Percentiles rank a stretch among this genome's conserved stretches.
Evolutionary conservation across 495 filamentous ascomycete genomes (phyloP).

Genomic region (Neurospora sp.): DNA sequence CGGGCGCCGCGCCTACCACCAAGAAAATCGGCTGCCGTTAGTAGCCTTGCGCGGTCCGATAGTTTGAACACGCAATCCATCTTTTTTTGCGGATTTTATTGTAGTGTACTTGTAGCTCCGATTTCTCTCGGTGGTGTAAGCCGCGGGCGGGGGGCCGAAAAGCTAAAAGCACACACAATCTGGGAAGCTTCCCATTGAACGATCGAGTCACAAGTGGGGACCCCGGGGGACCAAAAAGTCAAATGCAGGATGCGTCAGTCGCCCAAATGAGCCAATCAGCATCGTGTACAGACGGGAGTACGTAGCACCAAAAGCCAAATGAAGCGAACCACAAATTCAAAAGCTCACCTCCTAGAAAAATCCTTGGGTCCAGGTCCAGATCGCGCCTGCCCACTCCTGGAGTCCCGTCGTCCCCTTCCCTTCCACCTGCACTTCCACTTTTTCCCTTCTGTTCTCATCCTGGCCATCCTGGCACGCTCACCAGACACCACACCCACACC

Average conservation of each 20-base stretch:
- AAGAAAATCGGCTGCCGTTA: neutral
- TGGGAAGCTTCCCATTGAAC: constrained; percentile 18
- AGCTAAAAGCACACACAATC: neutral
- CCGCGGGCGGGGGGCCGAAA: neutral
- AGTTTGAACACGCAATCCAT: neutral
- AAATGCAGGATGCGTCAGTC: neutral
- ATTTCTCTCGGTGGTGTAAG: neutral
- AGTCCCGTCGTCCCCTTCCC: neutral
- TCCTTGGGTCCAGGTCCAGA: neutral
- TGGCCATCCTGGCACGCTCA: neutral
- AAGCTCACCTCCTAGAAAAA: neutral
- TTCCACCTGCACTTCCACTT: neutral
- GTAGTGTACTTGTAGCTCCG: neutral
- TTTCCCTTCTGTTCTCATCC: neutral
- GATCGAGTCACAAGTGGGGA: neutral
- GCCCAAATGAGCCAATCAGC: neutral
- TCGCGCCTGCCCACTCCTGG: neutral
- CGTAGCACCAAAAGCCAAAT: neutral
- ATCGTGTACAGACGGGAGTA: neutral
- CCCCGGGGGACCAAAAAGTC: neutral
- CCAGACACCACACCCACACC: constrained; percentile 7
- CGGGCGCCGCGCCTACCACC: neutral
- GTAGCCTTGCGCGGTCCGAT: neutral
- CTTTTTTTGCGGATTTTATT: neutral
- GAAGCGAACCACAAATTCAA: neutral